Evolutionary conservation across 2,329 filamentous ascomycete genomes (phyloP), one percentile per base, ranked within the genome.

Genomic region (Truncatella angustata): DNA sequence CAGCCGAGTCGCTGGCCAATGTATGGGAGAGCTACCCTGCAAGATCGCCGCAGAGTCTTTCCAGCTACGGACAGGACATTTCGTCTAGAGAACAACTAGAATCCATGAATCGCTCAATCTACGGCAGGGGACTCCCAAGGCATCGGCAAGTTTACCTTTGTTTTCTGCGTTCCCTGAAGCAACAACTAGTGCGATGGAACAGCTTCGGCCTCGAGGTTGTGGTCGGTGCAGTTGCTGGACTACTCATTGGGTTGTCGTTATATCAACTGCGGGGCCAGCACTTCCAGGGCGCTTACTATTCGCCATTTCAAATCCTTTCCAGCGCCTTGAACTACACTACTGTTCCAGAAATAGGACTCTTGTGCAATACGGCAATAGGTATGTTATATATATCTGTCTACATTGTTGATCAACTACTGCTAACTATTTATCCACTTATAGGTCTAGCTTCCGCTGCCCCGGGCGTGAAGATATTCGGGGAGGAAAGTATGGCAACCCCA

Each of bases 271-370:
- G 18, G 14, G 42, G 42, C 30, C 42, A 20, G 12, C 42, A 16
- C 42, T 45, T 45, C 24, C 42, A 45, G 18, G 28, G 42, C n/a
- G 18, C 24, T 18, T 45, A 45, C 42, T 20, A 16, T 21, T 24
- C 42, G n/a, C 42, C 42, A n/a, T 45, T 45, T 20, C 12, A 45
- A 24, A n/a, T 45, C n/a, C 42, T 45, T 45, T 45, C 42, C 23
- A 45, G 42, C 30, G 42, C 42, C 23, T 9, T 45, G 28, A 45
- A 45, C 18, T 45, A 45, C 42, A 45, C 18, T 14, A n/a, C 18
- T n/a, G 42, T 45, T 10, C 42, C 42, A 14, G 42, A 45, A 21
- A 20, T 45, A n/a, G 42, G 42, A 6, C 42, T 45, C 23, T 24
- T 45, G 12, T 45, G 42, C 23, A 16, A 20, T 24, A 45, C 18